Conservation (phyloP, 352 stramenopile genomes). For the Phytopythium boreale region DNA sequence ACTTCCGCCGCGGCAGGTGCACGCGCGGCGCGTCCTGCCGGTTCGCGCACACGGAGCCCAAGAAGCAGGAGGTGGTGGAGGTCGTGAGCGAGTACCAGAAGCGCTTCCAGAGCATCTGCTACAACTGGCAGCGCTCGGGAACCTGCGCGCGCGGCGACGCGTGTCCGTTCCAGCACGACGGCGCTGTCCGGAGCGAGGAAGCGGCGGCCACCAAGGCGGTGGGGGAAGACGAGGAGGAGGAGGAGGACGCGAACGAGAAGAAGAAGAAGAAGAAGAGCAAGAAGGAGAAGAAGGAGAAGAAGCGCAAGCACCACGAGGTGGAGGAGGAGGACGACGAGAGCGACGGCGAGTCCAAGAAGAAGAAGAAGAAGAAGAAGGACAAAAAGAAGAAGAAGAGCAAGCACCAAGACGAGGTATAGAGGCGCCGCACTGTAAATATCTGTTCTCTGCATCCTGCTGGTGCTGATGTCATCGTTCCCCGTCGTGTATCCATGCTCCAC, state of each 20-base stretch:
- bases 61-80: constrained; percentile 32
- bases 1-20: constrained; percentile 43
- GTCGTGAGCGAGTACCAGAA: constrained; percentile 64
- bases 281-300: constrained; percentile 18
- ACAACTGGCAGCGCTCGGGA: constrained; percentile 53
- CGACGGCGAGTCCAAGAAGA: constrained; percentile 1
- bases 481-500: background rate
- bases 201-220: background rate
- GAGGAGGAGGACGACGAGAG: constrained; percentile 3
- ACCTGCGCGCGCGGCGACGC: constrained; percentile 37
- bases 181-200: background rate
- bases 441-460: background rate
- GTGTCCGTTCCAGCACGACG: constrained; percentile 53
- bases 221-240: constrained; percentile 8
- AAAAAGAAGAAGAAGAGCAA: constrained; percentile 30
- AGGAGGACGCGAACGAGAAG: background rate
- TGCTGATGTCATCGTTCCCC: background rate
- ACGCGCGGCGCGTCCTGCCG: constrained; percentile 48
- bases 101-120: constrained; percentile 60
- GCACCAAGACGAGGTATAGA: constrained; percentile 14
- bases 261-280: constrained; percentile 15
- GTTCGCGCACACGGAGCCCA: constrained; percentile 47
- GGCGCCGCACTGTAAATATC: background rate
- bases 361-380: constrained; percentile 10
- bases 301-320: constrained; percentile 9